Percentiles rank a stretch among this genome's conserved stretches.
These are phyloP conservation scores for Penicillium steckii DNA, from an alignment of 495 filamentous ascomycete species.

Conservation along the genomic window DNA sequence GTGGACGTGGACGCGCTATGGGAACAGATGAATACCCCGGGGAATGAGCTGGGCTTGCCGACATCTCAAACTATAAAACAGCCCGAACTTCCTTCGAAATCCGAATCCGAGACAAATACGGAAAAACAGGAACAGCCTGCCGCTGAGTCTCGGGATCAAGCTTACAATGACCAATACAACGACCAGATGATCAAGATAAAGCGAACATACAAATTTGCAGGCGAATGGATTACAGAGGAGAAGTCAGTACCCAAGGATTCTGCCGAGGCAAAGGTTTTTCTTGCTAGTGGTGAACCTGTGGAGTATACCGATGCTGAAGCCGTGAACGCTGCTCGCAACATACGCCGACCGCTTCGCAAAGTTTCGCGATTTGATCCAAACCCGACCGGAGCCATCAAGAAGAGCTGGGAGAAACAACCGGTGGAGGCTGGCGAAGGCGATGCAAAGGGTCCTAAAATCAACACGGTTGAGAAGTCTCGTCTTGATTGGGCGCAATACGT, in stretches of 20 bases:
- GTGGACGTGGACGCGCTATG: slow-evolving; percentile 89
- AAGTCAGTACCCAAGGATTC: slow-evolving; percentile 76
- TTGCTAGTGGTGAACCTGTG: slow-evolving; percentile 53
- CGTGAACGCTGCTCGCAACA: slow-evolving; percentile 19
- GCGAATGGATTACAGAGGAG: slow-evolving; percentile 77
- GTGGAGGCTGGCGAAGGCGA: slow-evolving; percentile 26
- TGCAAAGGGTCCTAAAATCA: slow-evolving; percentile 76
- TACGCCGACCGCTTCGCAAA: slow-evolving; percentile 67
- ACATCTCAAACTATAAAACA: slow-evolving; percentile 16
- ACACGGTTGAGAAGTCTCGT: slow-evolving; percentile 91
- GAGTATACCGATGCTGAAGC: slow-evolving; percentile 36
- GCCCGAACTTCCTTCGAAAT: slow-evolving; percentile 12
- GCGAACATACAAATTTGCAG: slow-evolving; percentile 88
- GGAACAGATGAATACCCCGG: slow-evolving; percentile 67
- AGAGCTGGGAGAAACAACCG: slow-evolving; percentile 46
- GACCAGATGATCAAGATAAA: slow-evolving; percentile 75
- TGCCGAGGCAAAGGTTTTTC: slow-evolving; percentile 76
- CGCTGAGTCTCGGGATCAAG: slow-evolving; percentile 10
- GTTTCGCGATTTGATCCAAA: slow-evolving; percentile 82
- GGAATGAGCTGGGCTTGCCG: slow-evolving; percentile 13
- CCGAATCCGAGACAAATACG: slow-evolving; percentile 12
- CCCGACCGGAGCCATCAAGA: slow-evolving; percentile 47
- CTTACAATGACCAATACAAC: slow-evolving; percentile 14
- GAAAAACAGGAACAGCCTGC: slow-evolving; percentile 23
- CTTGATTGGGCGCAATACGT: slow-evolving; percentile 96